These are phyloP conservation scores for Suhomyces taliae DNA, from an alignment of 1,139 yeast genomes.

Conservation along the genomic window DNA sequence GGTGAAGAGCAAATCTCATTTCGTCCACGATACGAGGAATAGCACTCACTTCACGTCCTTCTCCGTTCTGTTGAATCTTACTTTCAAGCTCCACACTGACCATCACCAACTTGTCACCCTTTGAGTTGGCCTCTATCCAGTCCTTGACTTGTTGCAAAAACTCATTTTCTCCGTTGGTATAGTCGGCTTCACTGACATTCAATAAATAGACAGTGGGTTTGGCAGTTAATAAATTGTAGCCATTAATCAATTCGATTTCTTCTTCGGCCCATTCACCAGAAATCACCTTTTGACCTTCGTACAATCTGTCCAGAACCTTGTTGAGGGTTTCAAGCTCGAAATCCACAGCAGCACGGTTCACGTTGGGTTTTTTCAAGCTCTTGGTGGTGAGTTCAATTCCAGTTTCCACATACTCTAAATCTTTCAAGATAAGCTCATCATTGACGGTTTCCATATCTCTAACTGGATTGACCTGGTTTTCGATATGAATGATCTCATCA, in stretches of 20 bases:
- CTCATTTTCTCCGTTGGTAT: conserved; percentile 43
- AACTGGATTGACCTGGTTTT: conserved; percentile 61
- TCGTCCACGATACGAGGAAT: conserved; percentile 50
- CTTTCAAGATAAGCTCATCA: conserved; percentile 73
- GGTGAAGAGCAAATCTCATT: conserved; percentile 67
- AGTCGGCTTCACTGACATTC: conserved; percentile 62
- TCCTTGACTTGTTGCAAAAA: conserved; percentile 40
- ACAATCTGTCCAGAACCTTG: conserved; percentile 49
- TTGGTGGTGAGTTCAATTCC: conserved; percentile 50
- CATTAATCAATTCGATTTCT: conserved; percentile 58
- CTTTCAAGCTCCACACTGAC: conserved; percentile 65
- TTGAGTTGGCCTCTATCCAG: conserved; percentile 59
- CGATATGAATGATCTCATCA: conserved; percentile 72
- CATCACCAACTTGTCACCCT: conserved; percentile 53
- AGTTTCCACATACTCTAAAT: conserved; percentile 62
- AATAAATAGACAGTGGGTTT: conserved; percentile 66
- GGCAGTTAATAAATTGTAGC: conserved; percentile 63
- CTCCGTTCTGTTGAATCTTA: conserved; percentile 25
- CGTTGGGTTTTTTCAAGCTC: conserved; percentile 40
- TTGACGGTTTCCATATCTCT: conserved; percentile 67
- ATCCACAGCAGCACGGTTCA: conserved; percentile 30
- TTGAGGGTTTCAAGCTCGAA: conserved; percentile 49
- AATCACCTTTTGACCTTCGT: conserved; percentile 58
- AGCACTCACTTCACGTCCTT: conserved; percentile 25
- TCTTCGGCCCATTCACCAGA: conserved; percentile 47